A percentile compares a stretch with the other conserved stretches of the same genome.
These are phyloP conservation scores for Rhododendron ovatum DNA, from an alignment of 148 eudicot genomes.

Conservation along the genomic window DNA sequence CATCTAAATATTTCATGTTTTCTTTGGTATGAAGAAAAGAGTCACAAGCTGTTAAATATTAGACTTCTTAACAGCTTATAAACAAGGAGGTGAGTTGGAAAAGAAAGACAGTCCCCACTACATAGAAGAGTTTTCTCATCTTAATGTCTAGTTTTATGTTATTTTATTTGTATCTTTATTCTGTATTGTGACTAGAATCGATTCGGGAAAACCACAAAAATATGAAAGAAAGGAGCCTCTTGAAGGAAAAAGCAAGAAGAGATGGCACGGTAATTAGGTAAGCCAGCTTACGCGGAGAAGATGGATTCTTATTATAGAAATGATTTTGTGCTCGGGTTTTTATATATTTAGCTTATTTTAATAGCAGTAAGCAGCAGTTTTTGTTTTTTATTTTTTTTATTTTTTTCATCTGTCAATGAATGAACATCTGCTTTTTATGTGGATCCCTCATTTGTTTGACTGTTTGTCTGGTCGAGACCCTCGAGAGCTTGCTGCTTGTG, in stretches of 20 bases:
- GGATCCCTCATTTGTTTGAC: constrained; percentile 37
- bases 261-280: background rate
- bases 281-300: background rate
- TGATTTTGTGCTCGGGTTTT: background rate
- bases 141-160: background rate
- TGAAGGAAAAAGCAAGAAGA: background rate
- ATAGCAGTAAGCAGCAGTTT: background rate
- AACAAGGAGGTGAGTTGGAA: constrained; percentile 4
- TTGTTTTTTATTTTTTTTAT: background rate
- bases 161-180: background rate
- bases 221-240: background rate
- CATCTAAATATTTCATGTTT: constrained; percentile 2
- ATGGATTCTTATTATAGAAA: background rate
- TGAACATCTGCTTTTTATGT: constrained; percentile 16
- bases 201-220: background rate
- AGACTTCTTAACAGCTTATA: constrained; percentile 23
- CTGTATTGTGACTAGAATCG: background rate
- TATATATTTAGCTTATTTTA: background rate
- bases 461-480: constrained; percentile 37
- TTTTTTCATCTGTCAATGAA: background rate
- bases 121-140: background rate
- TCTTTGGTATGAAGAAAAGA: constrained; percentile 2
- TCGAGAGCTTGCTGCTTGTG: constrained; percentile 13
- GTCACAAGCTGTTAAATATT: constrained; percentile 28
- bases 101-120: background rate